phyloP scores from a whole-genome alignment of 768 basidiomycete genomes.

The Suillus subalutaceus region DNA sequence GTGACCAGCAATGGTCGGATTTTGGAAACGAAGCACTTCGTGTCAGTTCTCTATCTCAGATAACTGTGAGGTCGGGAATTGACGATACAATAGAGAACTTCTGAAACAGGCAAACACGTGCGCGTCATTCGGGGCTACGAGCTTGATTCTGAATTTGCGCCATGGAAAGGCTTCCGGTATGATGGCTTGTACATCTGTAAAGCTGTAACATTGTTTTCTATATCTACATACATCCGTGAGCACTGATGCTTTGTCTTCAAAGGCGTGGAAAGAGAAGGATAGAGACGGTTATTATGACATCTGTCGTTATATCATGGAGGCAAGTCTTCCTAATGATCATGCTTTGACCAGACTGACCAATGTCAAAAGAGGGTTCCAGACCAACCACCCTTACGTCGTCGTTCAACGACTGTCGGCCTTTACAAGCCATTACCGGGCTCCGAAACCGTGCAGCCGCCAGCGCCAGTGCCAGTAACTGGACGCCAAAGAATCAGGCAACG shows the following conservation, averaged over 20 bases:
- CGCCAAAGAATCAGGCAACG: not conserved
- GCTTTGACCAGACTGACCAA: not conserved
- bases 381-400: constrained; percentile 27
- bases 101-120: constrained; percentile 18
- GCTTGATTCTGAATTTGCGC: constrained; percentile 27
- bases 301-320: constrained; percentile 32
- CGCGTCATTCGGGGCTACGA: constrained; percentile 30
- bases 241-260: not conserved
- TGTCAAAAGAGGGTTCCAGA: constrained; percentile 27
- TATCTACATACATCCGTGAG: not conserved
- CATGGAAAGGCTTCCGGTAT: constrained; percentile 28
- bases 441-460: not conserved
- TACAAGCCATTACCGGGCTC: not conserved
- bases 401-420: not conserved
- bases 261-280: constrained; percentile 27
- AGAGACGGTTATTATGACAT: constrained; percentile 15
- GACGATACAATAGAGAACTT: constrained; percentile 23
- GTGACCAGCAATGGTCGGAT: constrained; percentile 25
- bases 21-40: constrained; percentile 17
- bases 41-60: constrained; percentile 14
- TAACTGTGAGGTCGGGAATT: not conserved
- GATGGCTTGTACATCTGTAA: constrained; percentile 33
- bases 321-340: not conserved
- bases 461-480: not conserved
- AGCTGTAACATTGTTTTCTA: constrained; percentile 14